phyloP scores from a whole-genome alignment of 2,329 filamentous ascomycete species.

The Claviceps sp. region DNA sequence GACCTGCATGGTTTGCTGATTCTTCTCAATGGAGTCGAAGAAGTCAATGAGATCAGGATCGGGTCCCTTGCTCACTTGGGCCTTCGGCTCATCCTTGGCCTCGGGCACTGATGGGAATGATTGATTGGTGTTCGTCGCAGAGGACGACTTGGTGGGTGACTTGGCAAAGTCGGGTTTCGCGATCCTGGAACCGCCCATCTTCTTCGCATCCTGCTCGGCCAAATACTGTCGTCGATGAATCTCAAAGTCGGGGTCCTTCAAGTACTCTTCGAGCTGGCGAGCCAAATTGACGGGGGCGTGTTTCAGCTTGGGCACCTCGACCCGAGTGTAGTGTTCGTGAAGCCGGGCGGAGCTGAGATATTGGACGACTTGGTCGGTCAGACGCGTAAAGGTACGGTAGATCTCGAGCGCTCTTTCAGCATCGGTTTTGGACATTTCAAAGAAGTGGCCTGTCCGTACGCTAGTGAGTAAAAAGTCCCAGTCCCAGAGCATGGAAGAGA shows the following conservation, averaged over 20 bases:
- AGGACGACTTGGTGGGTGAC: constrained; percentile 13
- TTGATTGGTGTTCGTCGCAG: constrained; percentile 24
- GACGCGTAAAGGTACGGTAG: constrained; percentile 81
- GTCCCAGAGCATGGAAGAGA: constrained; percentile 3
- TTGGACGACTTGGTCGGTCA: constrained; percentile 85
- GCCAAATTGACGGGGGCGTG: constrained; percentile 89
- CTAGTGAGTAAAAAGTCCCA: constrained; percentile 3
- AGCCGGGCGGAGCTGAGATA: constrained; percentile 79
- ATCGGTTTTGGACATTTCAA: constrained; percentile 92
- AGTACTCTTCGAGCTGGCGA: constrained; percentile 81
- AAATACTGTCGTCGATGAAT: constrained; percentile 84
- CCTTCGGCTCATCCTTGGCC: constrained; percentile 25
- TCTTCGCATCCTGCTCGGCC: constrained; percentile 66
- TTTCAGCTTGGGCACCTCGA: constrained; percentile 94
- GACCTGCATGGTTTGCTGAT: constrained; percentile 57
- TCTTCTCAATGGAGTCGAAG: constrained; percentile 85
- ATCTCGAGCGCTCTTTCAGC: constrained; percentile 84
- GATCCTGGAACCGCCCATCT: constrained; percentile 29
- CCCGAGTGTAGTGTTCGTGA: constrained; percentile 80
- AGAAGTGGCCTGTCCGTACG: constrained; percentile 65
- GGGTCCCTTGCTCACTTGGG: constrained; percentile 44
- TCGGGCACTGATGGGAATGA: constrained; percentile 26
- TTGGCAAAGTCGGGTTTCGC: constrained; percentile 23
- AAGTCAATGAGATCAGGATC: constrained; percentile 82
- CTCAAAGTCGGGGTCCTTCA: constrained; percentile 91